Evolutionary conservation across 768 basidiomycete species (phyloP), one percentile per base, ranked within the genome.

Genomic region (Tylopilus plumbeoviolaceoides): DNA sequence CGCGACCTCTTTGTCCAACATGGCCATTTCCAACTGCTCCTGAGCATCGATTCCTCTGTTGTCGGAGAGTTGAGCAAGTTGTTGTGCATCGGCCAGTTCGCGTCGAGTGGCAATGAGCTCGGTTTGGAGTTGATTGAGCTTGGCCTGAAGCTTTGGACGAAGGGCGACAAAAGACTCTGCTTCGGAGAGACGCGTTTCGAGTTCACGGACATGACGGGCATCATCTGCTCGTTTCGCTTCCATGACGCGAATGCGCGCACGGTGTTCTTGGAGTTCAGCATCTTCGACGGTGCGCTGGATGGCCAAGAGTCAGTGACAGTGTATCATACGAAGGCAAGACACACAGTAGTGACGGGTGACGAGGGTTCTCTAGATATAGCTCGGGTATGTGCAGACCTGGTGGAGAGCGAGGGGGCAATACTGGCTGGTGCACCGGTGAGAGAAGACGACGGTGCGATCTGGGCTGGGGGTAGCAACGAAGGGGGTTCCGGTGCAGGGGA

Each of bases 1-100:
- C 0, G 95, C 95, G 36, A 98, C 84, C 68, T 99, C 97, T 71
- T 92, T 93, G 67, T 99, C 97, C 60, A 99, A 72, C 79, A 90
- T 90, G 3, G 84, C 78, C 87, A 98, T 93, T 73, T 99, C 97
- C 36, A 98, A 72, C 64, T 95, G 91, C 53, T 98, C 95, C 48
- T 89, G 83, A 1, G 87, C 67, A 66, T 98, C 95, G 3, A 85
- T 71, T 1, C 90, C 74, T 21, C 89, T 78, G 15, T 72, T 73
- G 57, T 95, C 90, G 0, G 84, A 74, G 31, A 92, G 73, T 31
- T 84, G 78, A 0, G 83, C 76, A n/a, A 92, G 74, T 54, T 91
- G 87, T 55, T 87, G 78, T 8, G 83, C 71, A 59, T 95, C 92
- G 3, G 87, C 80, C 28, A 92, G 74, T 51, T 89, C 83, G 4